Conservation (phyloP, 2,329 filamentous ascomycete species). For the Metarhizium humberi region DNA sequence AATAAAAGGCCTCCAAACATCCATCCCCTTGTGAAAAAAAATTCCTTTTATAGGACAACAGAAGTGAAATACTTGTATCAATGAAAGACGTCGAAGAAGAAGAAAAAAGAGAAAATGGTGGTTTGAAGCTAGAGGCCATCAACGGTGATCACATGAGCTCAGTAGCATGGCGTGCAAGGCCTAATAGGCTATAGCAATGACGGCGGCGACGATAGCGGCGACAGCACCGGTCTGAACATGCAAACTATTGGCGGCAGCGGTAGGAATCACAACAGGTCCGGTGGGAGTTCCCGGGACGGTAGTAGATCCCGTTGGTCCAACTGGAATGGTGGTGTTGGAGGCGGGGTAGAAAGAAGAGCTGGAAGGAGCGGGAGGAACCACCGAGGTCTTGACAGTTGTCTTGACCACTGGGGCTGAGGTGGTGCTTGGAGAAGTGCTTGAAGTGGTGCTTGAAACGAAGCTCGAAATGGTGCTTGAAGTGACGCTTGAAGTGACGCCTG, state of each 20-base stretch:
- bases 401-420: slow-evolving; percentile 4
- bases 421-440: background rate
- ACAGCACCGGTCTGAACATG: slow-evolving; percentile 30
- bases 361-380: background rate
- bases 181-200: slow-evolving; percentile 28
- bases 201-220: slow-evolving; percentile 28
- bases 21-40: background rate
- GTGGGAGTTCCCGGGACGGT: slow-evolving; percentile 12
- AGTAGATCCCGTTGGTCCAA: slow-evolving; percentile 13
- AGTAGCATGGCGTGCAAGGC: background rate
- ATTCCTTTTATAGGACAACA: background rate
- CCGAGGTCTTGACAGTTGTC: background rate
- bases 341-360: background rate
- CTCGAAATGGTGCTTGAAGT: no score
- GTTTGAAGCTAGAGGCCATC: background rate
- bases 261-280: slow-evolving; percentile 12
- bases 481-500: background rate
- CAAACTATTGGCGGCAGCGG: slow-evolving; percentile 25
- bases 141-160: background rate
- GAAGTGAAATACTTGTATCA: background rate
- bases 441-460: no score
- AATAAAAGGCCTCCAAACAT: background rate
- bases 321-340: slow-evolving; percentile 15
- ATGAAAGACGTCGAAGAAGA: background rate
- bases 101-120: background rate